Evolutionary conservation across 208 protist genomes (phyloP).

Genomic region (Leishmania tropica): DNA sequence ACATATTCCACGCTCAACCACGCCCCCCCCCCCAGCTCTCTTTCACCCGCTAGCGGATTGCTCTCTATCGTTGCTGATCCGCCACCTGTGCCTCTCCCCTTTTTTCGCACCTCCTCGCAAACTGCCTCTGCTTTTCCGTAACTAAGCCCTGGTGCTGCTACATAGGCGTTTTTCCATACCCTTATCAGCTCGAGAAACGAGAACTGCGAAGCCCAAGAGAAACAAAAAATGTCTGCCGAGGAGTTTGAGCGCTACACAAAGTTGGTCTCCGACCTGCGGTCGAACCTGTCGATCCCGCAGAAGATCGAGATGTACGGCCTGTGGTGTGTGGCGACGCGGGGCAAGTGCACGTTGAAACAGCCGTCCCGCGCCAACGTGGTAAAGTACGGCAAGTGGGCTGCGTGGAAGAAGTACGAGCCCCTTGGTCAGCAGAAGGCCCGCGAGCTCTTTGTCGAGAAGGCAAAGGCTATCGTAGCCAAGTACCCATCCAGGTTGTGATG

Average conservation of each 20-base stretch:
- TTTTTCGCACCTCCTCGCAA: not conserved
- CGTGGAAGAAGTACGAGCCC: slow-evolving; percentile 81
- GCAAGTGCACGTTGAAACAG: slow-evolving; percentile 53
- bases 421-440: slow-evolving; percentile 76
- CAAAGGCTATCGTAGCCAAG: slow-evolving; percentile 45
- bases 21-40: not conserved
- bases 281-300: slow-evolving; percentile 58
- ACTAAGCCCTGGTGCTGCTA: not conserved
- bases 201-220: not conserved
- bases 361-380: slow-evolving; percentile 65
- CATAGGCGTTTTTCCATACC: not conserved
- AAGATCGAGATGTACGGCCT: slow-evolving; percentile 90
- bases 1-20: not conserved
- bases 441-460: slow-evolving; percentile 66
- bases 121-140: not conserved
- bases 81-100: not conserved
- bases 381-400: slow-evolving; percentile 76
- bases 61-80: not conserved
- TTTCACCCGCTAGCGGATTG: not conserved
- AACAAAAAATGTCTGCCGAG: slow-evolving; percentile 20
- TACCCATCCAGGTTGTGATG: slow-evolving; percentile 61
- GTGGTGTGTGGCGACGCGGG: slow-evolving; percentile 78
- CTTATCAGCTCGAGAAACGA: not conserved
- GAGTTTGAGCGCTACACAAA: slow-evolving; percentile 62
- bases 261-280: slow-evolving; percentile 32